Percentiles rank a stretch among this genome's conserved stretches.
Evolutionary conservation across 768 basidiomycete species (phyloP).

Genomic region (Lactarius indigo): DNA sequence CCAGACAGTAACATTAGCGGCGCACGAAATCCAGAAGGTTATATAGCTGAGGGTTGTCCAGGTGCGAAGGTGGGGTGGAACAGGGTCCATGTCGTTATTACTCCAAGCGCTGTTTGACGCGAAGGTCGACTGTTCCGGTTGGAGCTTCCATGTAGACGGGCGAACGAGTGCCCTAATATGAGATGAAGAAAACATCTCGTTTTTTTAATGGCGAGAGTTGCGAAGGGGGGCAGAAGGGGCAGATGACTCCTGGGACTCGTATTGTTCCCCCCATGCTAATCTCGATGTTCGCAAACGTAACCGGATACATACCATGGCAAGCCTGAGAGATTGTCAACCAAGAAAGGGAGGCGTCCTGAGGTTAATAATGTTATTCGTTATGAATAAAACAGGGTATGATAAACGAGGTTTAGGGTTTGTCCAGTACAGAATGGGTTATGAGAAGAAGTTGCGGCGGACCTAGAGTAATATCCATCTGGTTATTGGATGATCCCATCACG

Average conservation of each 20-base stretch:
- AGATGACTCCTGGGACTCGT: background rate
- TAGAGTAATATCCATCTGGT: too few relatives aligned
- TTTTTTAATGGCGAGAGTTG: background rate
- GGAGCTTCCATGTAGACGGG: slow-evolving; percentile 46
- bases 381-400: too few relatives aligned
- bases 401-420: too few relatives aligned
- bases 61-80: slow-evolving; percentile 54
- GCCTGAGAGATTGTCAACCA: too few relatives aligned
- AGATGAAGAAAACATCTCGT: background rate
- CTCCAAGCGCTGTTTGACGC: slow-evolving; percentile 58
- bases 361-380: too few relatives aligned
- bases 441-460: too few relatives aligned
- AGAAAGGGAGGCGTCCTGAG: too few relatives aligned
- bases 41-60: slow-evolving; percentile 69
- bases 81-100: slow-evolving; percentile 78
- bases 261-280: background rate
- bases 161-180: background rate
- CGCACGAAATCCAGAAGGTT: slow-evolving; percentile 49
- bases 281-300: background rate
- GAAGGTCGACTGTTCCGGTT: slow-evolving; percentile 50
- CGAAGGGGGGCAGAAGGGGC: background rate
- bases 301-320: background rate
- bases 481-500: background rate
- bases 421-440: too few relatives aligned
- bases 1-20: slow-evolving; percentile 37